Base-by-base conservation (phyloP, 257 asterid genomes). In the Solanum chmielewskii region DNA sequence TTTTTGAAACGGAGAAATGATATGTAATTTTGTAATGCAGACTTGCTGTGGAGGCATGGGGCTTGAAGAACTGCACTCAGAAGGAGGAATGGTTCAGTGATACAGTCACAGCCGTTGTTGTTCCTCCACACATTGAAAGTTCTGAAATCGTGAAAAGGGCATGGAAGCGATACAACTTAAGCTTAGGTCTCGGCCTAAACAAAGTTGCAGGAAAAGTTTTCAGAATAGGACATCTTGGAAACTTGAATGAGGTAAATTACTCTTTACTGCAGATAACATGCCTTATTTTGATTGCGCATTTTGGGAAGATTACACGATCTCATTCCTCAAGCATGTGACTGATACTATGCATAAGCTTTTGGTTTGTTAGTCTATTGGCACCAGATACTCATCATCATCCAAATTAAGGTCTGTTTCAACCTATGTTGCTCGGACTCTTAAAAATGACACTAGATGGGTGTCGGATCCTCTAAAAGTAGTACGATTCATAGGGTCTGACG, bases 21-120 rank as follows among this genome's bases (percentile, higher is more conserved):
- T 45, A 16, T 8, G 11, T 15, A 16, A 0, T 27, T 47, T 14
- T 70, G 16, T 78, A 86, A 87, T 84, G 90, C 90, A 96, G 99
- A 80, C 94, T 95, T 89, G 99, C 99, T 8, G 98, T 97, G 88
- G 98, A 96, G 91, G 99, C 99, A 7, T 97, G 99, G 99, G 99
- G 99, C 11, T 89, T 96, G 93, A 97, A 96, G 96, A 97, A 97
- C 92, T 97, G 99, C 93, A 96, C 99, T 37, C 99, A 96, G 89
- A 95, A 94, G 94, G 98, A 96, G 91, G 99, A 97, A 86, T 96
- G 99, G 96, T 91, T 71, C 92, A 97, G 99, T 85, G 98, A 97
- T 91, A 97, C 99, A 0, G 99, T 97, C 60, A 97, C 99, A 73
- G 99, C 99, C 16, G 96, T 97, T 71, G 83, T 96, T 21, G 93